Evolutionary conservation across 768 basidiomycete species (phyloP).

Genomic region (Rhizopogon sp.): DNA sequence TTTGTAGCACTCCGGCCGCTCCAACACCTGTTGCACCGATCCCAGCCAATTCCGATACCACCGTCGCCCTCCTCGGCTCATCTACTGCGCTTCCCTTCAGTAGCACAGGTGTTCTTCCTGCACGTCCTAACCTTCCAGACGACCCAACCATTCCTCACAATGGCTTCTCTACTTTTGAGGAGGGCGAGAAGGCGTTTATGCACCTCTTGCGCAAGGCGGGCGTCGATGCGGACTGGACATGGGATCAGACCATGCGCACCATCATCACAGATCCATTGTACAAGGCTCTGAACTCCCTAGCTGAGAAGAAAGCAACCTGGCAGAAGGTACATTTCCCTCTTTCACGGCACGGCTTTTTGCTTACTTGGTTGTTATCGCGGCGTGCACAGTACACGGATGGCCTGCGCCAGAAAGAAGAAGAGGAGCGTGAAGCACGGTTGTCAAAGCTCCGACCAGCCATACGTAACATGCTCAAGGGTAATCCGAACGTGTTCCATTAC

Average conservation of each 20-base stretch:
- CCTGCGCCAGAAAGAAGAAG: conserved; percentile 76
- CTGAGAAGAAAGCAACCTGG: conserved; percentile 92
- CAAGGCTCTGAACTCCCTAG: conserved; percentile 87
- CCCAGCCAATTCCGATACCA: conserved; percentile 31
- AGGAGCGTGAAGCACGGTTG: conserved; percentile 79
- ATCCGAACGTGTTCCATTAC: conserved; percentile 87
- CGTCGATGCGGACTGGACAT: conserved; percentile 90
- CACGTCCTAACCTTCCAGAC: conserved; percentile 76
- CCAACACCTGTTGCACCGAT: conserved; percentile 49
- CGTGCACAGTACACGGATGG: conserved; percentile 59
- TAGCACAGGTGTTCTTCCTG: conserved; percentile 57
- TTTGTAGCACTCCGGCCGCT: conserved; percentile 29
- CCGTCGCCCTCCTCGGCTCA: conserved; percentile 44
- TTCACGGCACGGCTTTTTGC: neutral
- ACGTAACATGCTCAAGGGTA: conserved; percentile 81
- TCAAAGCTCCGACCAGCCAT: conserved; percentile 83
- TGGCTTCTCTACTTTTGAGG: conserved; percentile 80
- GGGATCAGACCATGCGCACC: conserved; percentile 97
- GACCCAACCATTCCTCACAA: conserved; percentile 88
- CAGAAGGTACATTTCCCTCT: conserved; percentile 63
- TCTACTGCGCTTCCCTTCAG: conserved; percentile 57
- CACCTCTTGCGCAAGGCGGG: conserved; percentile 86
- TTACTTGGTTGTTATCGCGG: conserved; percentile 7
- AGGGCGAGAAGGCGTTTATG: conserved; percentile 92
- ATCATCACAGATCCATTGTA: conserved; percentile 98